Evolutionary conservation across 352 stramenopile species (phyloP).

Genomic region (Globisporangium paddicum): DNA sequence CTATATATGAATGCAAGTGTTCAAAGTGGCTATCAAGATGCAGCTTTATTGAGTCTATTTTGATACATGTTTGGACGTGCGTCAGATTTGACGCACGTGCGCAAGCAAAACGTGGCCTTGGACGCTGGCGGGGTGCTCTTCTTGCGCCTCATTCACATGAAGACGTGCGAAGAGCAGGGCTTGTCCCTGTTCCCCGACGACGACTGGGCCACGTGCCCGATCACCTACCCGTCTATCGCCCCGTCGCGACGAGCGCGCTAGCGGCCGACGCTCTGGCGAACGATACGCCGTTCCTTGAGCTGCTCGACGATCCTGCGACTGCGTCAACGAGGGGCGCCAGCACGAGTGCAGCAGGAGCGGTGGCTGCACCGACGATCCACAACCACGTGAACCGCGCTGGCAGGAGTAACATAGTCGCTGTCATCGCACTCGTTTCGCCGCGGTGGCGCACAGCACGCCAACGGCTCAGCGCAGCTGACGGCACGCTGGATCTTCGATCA

Average conservation of each 20-base stretch:
- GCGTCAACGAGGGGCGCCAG: neutral
- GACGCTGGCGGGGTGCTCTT: slow-evolving; percentile 9
- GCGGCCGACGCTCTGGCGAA: no score
- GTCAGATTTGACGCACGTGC: slow-evolving; percentile 16
- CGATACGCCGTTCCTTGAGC: no score
- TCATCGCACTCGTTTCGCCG: neutral
- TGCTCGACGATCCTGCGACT: neutral
- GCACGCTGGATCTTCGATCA: slow-evolving; percentile 17
- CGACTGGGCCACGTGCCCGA: neutral
- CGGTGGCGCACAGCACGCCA: slow-evolving; percentile 10
- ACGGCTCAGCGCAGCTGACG: slow-evolving; percentile 1
- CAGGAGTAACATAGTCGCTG: neutral
- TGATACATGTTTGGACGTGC: slow-evolving; percentile 32
- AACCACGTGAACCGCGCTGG: neutral
- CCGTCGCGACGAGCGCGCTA: no score
- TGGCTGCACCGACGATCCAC: neutral
- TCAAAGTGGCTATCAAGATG: slow-evolving; percentile 27
- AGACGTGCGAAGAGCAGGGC: neutral
- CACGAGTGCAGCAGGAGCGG: no score
- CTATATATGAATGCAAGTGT: slow-evolving; percentile 21
- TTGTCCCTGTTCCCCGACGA: neutral
- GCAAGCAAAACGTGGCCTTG: slow-evolving; percentile 14
- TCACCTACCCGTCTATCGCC: no score
- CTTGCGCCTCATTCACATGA: neutral
- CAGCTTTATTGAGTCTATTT: slow-evolving; percentile 22